Conservation (phyloP, 225 moss, liverwort and hornwort species). For the Neckera pumila region DNA sequence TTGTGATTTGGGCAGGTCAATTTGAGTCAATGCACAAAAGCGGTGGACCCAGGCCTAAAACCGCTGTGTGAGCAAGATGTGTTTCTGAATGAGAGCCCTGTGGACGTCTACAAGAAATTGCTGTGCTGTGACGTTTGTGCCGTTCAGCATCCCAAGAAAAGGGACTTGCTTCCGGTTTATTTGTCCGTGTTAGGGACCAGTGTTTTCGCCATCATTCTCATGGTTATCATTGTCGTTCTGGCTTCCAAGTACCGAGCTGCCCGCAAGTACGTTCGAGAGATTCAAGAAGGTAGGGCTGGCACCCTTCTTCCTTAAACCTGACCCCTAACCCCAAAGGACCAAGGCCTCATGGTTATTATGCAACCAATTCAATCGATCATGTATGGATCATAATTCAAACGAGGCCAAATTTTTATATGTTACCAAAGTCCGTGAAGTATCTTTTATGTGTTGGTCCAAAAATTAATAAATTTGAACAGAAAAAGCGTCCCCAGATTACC, state of each 20-base stretch:
- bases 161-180: constrained; percentile 6
- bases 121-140: constrained; percentile 20
- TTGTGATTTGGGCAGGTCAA: constrained; percentile 12
- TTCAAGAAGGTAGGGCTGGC: constrained; percentile 14
- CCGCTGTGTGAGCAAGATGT: constrained; percentile 30
- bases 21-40: constrained; percentile 23
- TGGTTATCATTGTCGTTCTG: constrained; percentile 9
- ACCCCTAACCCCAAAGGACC: background rate
- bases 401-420: background rate
- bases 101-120: constrained; percentile 23
- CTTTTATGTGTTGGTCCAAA: background rate
- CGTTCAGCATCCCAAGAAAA: background rate
- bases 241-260: constrained; percentile 27
- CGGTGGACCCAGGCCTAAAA: constrained; percentile 15
- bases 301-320: background rate
- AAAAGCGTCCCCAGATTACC: background rate
- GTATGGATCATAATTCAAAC: too few species aligned
- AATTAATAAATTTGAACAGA: background rate
- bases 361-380: background rate
- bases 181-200: constrained; percentile 6
- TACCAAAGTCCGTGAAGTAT: background rate
- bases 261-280: constrained; percentile 18
- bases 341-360: background rate
- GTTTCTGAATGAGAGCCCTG: background rate
- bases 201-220: background rate